phyloP scores from a whole-genome alignment of 257 asterid species.

The Eucommia ulmoides region DNA sequence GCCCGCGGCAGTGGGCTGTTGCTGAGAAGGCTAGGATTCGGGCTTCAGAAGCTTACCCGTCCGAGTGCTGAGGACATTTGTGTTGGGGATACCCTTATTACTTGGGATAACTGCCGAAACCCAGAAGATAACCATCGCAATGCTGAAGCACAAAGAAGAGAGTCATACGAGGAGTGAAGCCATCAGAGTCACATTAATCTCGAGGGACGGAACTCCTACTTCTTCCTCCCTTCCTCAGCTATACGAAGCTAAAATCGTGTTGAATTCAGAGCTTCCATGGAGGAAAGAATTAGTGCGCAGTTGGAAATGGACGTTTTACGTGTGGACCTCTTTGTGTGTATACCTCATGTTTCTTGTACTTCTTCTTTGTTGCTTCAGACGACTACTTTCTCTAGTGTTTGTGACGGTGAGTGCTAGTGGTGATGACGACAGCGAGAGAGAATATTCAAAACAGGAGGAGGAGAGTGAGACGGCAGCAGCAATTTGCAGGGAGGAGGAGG shows the following conservation, averaged over 20 bases:
- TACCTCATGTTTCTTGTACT: conserved; percentile 30
- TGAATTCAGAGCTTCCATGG: conserved; percentile 55
- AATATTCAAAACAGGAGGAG: background rate
- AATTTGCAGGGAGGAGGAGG: conserved; percentile 7
- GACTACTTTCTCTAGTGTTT: no score
- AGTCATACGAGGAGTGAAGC: conserved; percentile 34
- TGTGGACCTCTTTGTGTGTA: conserved; percentile 49
- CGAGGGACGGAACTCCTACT: conserved; percentile 44
- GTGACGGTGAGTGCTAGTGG: no score
- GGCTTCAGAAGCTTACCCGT: conserved; percentile 68
- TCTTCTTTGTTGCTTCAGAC: conserved; percentile 35
- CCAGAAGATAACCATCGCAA: conserved; percentile 34
- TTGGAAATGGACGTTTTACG: conserved; percentile 63
- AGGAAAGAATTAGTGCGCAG: conserved; percentile 34
- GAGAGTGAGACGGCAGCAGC: conserved; percentile 1
- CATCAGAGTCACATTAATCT: conserved; percentile 36
- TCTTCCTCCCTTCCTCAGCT: conserved; percentile 39
- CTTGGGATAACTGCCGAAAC: conserved; percentile 54
- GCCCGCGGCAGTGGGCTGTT: conserved; percentile 18
- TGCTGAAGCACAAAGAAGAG: conserved; percentile 50
- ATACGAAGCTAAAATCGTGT: conserved; percentile 37
- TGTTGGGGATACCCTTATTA: conserved; percentile 52
- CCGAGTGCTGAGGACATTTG: conserved; percentile 36
- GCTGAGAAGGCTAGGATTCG: conserved; percentile 36
- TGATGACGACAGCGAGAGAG: conserved; percentile 4